Evolutionary conservation across 345 rosid genomes (phyloP), one percentile per base, ranked within the genome.

Genomic region (Boechera stricta): DNA sequence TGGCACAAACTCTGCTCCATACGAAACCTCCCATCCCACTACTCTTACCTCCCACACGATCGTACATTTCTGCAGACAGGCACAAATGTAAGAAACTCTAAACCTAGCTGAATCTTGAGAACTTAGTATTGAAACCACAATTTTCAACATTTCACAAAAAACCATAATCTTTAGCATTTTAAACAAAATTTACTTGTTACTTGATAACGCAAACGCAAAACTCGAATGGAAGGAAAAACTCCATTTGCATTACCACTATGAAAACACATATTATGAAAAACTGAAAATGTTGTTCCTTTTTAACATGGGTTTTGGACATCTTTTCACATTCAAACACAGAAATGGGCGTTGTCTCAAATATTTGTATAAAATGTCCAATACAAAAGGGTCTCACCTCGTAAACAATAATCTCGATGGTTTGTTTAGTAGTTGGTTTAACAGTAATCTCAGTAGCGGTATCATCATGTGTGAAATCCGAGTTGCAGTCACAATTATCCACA

Each of bases 1-100:
- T 1, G 83, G 80, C 18, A 80, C 80, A 76, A 53, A 80, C 71
- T 76, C 83, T 6, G 78, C 81, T 66, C 81, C 78, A 48, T 80
- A 80, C 15, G 56, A 36, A 33, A 80, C 83, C 10, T 76, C 81
- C 83, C 83, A 80, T 44, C 83, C 83, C 4, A 76, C 78, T 52
- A 80, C 83, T 45, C 75, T 62, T 21, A 72, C 26, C 80, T 80
- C 83, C 83, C 83, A 80, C 61, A 47, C 47, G 16, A 80, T 77
- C 12, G 66, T 64, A 5, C 80, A 80, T 76, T 68, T 76, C 83
- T 80, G 42, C 61, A 48, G 4, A 55, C 44, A 69, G 24, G 8
- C 26, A 72, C n/a, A 42, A 15, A 15, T 13, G 47, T 64, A 12
- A 73, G 35, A 69, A 2, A 44, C 48, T 12, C 7, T 2, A 44